Conservation (phyloP, 495 filamentous ascomycete species). For the Immersiella caudata region DNA sequence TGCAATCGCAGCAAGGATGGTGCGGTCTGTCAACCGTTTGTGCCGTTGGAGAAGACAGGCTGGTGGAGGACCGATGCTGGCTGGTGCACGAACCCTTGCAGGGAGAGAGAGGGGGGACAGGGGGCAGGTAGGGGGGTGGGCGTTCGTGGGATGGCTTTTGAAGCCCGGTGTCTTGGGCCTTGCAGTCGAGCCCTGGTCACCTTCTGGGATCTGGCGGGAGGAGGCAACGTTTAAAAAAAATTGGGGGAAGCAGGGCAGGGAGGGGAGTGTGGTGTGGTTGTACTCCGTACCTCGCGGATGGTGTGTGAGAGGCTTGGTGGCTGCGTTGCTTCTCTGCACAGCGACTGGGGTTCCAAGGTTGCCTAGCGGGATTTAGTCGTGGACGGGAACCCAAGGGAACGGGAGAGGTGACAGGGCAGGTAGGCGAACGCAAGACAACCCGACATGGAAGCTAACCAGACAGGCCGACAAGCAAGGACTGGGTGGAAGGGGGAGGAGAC, state of each 20-base stretch:
- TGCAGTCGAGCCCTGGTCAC: conserved; percentile 32
- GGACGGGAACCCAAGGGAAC: conserved; percentile 34
- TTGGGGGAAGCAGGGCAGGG: conserved; percentile 30
- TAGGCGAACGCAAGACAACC: conserved; percentile 30
- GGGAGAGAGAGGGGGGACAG: conserved; percentile 13
- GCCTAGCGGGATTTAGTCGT: conserved; percentile 32
- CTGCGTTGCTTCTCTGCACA: conserved; percentile 31
- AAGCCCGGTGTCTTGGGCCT: conserved; percentile 32
- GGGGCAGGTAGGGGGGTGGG: conserved; percentile 22
- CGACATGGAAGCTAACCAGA: conserved; percentile 29
- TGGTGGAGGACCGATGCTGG: conserved; percentile 15
- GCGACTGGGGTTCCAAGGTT: conserved; percentile 25
- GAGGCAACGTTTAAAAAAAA: conserved; percentile 36
- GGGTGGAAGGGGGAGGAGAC: conserved; percentile 18
- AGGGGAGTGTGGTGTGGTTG: conserved; percentile 28
- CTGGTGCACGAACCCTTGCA: conserved; percentile 26
- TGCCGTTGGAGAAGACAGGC: conserved; percentile 21
- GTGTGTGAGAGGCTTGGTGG: conserved; percentile 33
- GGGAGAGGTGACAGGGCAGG: conserved; percentile 34
- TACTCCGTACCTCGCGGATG: conserved; percentile 17
- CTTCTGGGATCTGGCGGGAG: conserved; percentile 33
- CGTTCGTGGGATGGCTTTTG: conserved; percentile 24
- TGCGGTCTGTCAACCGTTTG: conserved; percentile 32
- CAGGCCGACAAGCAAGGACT: conserved; percentile 21
- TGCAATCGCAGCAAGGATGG: conserved; percentile 28